phyloP scores from a whole-genome alignment of 139 green algal genomes.

The Protoeuglena noctilucae region DNA sequence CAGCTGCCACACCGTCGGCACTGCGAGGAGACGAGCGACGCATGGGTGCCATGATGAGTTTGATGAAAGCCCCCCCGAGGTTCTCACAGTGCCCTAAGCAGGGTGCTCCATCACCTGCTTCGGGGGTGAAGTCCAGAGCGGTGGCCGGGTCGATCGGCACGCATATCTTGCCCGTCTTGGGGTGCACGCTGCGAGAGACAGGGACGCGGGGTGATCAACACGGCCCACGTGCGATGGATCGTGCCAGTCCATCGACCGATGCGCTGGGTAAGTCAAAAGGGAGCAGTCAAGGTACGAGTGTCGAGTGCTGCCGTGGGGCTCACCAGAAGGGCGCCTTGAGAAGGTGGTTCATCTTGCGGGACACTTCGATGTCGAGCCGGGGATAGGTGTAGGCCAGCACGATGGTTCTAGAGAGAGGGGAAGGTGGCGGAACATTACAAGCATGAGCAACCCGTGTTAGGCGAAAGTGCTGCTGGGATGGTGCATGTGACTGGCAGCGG shows the following conservation, averaged over 20 bases:
- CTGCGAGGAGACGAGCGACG: no score
- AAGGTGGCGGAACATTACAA: no score
- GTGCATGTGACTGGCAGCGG: no score
- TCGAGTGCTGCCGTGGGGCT: background rate
- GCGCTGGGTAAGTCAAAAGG: background rate
- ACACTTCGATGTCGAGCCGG: slow-evolving; percentile 92
- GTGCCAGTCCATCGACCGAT: background rate
- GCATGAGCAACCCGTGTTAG: no score
- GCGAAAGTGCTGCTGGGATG: no score
- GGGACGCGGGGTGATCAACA: slow-evolving; percentile 20
- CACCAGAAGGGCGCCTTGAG: slow-evolving; percentile 57
- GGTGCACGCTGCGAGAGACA: slow-evolving; percentile 98
- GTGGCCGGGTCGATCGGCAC: slow-evolving; percentile 72
- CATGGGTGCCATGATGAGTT: no score
- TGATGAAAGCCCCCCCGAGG: no score
- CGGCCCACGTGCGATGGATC: background rate
- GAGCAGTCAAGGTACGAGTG: background rate
- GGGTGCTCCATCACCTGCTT: no score
- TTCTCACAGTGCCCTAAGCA: no score
- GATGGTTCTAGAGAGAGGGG: no score
- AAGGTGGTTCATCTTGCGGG: slow-evolving; percentile 99
- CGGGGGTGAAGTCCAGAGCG: slow-evolving; percentile 70
- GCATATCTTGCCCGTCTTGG: slow-evolving; percentile 95
- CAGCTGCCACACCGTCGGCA: slow-evolving; percentile 56
- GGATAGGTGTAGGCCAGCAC: slow-evolving; percentile 72